Base-by-base conservation (phyloP, 495 filamentous ascomycete genomes). In the Cenococcum geophilum region DNA sequence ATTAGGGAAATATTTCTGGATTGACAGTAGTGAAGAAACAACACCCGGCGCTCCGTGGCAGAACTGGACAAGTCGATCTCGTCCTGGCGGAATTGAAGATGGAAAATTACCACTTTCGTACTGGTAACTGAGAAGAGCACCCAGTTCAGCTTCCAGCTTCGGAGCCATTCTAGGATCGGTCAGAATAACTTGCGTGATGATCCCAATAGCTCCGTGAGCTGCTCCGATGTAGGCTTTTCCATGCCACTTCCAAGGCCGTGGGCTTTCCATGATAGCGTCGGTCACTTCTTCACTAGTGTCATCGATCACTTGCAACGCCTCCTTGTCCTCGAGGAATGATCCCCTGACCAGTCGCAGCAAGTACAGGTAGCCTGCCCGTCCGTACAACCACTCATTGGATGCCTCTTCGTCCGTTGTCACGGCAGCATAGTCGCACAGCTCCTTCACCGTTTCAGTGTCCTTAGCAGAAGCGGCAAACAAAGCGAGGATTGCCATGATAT, bases 1-100 rank as follows among this genome's bases (percentile, higher is more conserved):
- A 4, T 57, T 63, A 0, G 82, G 79, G 61, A 84, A 86, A 61
- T 76, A 70, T 22, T 74, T 66, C 27, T 73, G 62, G 56, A 87
- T 73, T 5, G 77, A 73, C 0, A 74, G 14, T 20, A 87, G 75
- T 18, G 82, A 82, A 4, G 79, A 21, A 0, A 83, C 68, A n/a
- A 86, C 77, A 0, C 84, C 85, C 0, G 85, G 82, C 1, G 81
- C 84, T 14, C 85, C 85, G 65, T 87, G 85, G 68, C 85, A 87
- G 67, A 86, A 81, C 71, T 87, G 85, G 2, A 87, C 83, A 1
- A 86, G 74, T 0, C 72, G 57, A 50, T 79, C 78, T 20, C 69
- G 71, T 27, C 74, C 76, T 14, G 73, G 69, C 35, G 75, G 75
- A n/a, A 77, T 67, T 11, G 63, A 69, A 43, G 68, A 70, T 16